Conservation (phyloP, 345 rosid species). For the Cardamine occulta region DNA sequence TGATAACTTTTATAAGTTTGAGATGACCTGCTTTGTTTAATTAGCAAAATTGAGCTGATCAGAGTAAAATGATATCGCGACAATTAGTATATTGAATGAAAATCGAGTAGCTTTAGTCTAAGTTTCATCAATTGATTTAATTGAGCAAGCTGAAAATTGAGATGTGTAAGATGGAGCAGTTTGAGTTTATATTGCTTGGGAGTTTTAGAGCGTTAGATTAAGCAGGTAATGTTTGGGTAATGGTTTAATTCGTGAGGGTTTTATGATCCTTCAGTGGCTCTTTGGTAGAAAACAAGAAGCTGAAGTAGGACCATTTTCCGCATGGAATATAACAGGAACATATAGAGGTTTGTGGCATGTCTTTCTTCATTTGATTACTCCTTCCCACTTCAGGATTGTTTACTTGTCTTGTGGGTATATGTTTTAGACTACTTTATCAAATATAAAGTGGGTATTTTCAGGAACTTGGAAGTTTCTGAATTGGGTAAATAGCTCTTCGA, state of each 20-base stretch:
- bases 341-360: conserved; percentile 75
- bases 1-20: conserved; percentile 4
- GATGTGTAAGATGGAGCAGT: neutral
- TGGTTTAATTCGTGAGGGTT: conserved; percentile 1
- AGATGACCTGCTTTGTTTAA: neutral
- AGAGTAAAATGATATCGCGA: neutral
- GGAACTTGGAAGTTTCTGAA: conserved; percentile 89
- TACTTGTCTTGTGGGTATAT: neutral
- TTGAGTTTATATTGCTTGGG: conserved; percentile 18
- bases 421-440: neutral
- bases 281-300: conserved; percentile 68
- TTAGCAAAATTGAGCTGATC: conserved; percentile 5
- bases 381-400: neutral
- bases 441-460: conserved; percentile 45
- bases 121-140: conserved; percentile 9
- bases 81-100: neutral
- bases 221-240: conserved; percentile 12
- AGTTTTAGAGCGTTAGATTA: neutral
- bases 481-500: conserved; percentile 74
- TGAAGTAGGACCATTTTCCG: conserved; percentile 69
- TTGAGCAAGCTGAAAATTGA: conserved; percentile 16
- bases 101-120: neutral
- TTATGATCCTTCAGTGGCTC: conserved; percentile 66
- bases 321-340: conserved; percentile 98
- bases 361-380: conserved; percentile 7